A percentile compares a stretch with the other conserved stretches of the same genome.
Conservation (phyloP, 495 filamentous ascomycete species). For the Podospora bellae-mahoneyi region DNA sequence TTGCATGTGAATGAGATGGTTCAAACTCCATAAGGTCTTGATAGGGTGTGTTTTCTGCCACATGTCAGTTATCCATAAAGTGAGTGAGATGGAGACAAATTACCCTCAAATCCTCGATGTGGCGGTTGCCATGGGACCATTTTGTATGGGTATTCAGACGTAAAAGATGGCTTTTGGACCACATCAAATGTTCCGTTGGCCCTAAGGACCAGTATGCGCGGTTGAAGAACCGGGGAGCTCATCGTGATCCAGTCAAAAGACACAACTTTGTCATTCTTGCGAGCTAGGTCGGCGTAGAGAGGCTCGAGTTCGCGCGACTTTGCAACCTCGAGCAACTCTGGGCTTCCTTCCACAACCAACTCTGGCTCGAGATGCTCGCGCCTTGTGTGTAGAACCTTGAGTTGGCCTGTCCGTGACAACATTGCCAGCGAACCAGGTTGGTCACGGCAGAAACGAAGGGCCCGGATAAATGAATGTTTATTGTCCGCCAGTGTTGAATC, state of each 20-base stretch:
- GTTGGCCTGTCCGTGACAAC: conserved; percentile 72
- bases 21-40: conserved; percentile 47
- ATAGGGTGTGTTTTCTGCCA: conserved; percentile 42
- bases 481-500: conserved; percentile 39
- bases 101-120: conserved; percentile 47
- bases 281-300: conserved; percentile 43
- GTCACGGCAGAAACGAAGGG: conserved; percentile 73
- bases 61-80: conserved; percentile 7
- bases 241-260: conserved; percentile 81
- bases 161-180: conserved; percentile 57
- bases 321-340: conserved; percentile 52
- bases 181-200: conserved; percentile 66
- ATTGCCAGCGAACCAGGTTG: conserved; percentile 71
- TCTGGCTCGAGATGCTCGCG: conserved; percentile 53
- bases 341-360: conserved; percentile 37
- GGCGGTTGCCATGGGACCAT: conserved; percentile 47
- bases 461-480: conserved; percentile 62
- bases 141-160: conserved; percentile 48
- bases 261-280: conserved; percentile 63
- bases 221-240: conserved; percentile 56
- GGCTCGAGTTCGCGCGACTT: conserved; percentile 53
- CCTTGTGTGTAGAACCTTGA: conserved; percentile 68
- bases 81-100: conserved; percentile 4
- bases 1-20: conserved; percentile 36
- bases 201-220: conserved; percentile 64